Base-by-base conservation (phyloP, 2,329 filamentous ascomycete species). In the Aspergillus nomiae region DNA sequence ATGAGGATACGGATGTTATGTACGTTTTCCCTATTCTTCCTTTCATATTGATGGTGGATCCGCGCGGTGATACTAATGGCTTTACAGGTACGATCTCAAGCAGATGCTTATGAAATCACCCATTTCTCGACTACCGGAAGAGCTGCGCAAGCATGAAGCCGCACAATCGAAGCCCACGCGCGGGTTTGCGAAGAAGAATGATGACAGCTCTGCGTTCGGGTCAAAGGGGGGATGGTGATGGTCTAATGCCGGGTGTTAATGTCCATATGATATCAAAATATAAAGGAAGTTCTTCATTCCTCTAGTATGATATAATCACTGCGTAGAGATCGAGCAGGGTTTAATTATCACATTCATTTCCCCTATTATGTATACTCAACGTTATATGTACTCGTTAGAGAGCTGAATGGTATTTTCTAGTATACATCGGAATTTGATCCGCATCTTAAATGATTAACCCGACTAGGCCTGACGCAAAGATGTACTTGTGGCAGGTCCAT, bases 51-150 rank as follows among this genome's bases (percentile, higher is more conserved):
- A 30, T 41, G 38, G 38, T 41, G 38, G 19, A 4, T 4, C 19
- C 7, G 38, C 46, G 3, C 41, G 34, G 61, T 45, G 57, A 61
- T 65, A 62, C 70, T 73, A 65, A 73, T 60, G 7, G 16, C 12
- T 60, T n/a, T 54, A 32, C 59, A 83, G 80, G 77, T 85, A 96
- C 77, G 95, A 99, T 75, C 82, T 99, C 66, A 94, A 92, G 80
- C 92, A 97, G 83, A 98, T 99, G 87, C 87, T 99, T 36, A 89
- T 87, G 73, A 98, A 98, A 86, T 95, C 91, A 66, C 85, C 87
- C 12, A 92, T 97, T 26, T 94, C 90, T 2, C 90, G 92, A 74
- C 91, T 99, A 30, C 94, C 95, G 0, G 95, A 99, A 69, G 95
- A 98, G 78, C 79, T 98, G 69, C 85, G 91, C 73, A 89, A 94